Base-by-base conservation (phyloP, 2,329 filamentous ascomycete genomes). In the Rhinocladiella mackenziei region DNA sequence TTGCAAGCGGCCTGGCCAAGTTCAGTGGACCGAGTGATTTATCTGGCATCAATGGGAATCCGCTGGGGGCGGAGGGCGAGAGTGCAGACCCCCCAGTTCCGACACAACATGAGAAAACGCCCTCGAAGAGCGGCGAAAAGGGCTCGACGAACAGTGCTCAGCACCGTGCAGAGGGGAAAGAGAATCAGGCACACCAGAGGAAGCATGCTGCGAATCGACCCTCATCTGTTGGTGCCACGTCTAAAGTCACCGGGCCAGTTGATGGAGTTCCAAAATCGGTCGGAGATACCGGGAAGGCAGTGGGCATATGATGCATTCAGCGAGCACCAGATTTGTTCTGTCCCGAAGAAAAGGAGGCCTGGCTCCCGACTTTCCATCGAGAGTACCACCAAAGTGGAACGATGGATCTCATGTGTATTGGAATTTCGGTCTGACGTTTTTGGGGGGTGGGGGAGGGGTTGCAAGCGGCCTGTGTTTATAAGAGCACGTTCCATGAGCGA, bases 1-100 rank as follows among this genome's bases (percentile, higher is more conserved):
- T 47, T 19, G 40, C 19, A 5, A 39, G 39, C 9, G 48, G 43
- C 1, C 4, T 47, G 19, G 23, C 43, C 23, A 48, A 51, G 17
- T 17, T 28, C 2, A 43, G 23, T 6, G 48, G 45, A 3, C 22
- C 47, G 11, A 32, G 22, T 34, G 42, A 50, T 32, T 19, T 50
- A 17, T 40, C 45, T 28, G 40, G 34, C 14, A 25, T 36, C 28
- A 42, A 38, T 34, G 43, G 48, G 8, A 28, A 20, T 26, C 26
- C 34, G 14, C 29, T 39, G 32, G 32, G 23, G 17, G 40, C 15
- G 9, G 34, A 19, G 4, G 22, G 11, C 10, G 34, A 15, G 14
- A 7, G 14, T 32, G 8, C 29, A 11, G 14, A 10, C 10, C 14
- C 23, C 7, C 7, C 23, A 26, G 7, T 11, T 7, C 23, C 23